These are phyloP conservation scores for Leptodermis oblonga DNA, from an alignment of 257 asterid species.

Conservation along the genomic window DNA sequence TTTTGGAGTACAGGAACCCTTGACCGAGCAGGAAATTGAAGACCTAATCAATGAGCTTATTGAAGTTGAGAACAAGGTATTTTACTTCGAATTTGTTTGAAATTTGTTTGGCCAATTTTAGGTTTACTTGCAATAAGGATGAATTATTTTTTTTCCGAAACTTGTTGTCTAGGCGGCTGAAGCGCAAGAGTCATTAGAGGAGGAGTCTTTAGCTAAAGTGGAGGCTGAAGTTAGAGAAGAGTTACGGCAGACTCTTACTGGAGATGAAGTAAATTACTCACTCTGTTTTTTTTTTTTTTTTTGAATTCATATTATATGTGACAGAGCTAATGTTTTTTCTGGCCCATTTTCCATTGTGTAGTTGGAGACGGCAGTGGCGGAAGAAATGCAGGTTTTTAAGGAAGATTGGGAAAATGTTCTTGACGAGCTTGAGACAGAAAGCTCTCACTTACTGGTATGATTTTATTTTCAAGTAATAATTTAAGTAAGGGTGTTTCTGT, in stretches of 20 bases:
- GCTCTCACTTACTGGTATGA: conserved; percentile 74
- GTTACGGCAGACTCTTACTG: conserved; percentile 57
- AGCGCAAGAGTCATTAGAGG: conserved; percentile 91
- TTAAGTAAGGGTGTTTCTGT: background rate
- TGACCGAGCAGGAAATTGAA: conserved; percentile 80
- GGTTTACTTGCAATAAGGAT: conserved; percentile 6
- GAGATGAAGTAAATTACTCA: conserved; percentile 56
- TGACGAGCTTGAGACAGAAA: conserved; percentile 85
- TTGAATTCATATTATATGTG: conserved; percentile 2
- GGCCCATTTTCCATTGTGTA: conserved; percentile 20
- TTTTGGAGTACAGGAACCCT: conserved; percentile 54
- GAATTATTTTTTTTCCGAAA: too few relatives aligned
- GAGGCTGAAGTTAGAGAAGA: conserved; percentile 90
- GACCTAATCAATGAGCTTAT: conserved; percentile 83
- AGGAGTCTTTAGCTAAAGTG: conserved; percentile 68
- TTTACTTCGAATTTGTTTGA: background rate
- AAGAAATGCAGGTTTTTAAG: conserved; percentile 71
- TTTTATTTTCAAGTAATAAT: background rate
- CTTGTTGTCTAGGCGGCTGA: conserved; percentile 72
- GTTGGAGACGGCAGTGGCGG: conserved; percentile 80
- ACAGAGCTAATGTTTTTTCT: background rate
- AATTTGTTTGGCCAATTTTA: background rate
- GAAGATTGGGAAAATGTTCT: conserved; percentile 87
- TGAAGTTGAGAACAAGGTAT: conserved; percentile 86
- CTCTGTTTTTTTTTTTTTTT: background rate